Conservation (phyloP, 1,139 yeast genomes). For the Pichia sp. region DNA sequence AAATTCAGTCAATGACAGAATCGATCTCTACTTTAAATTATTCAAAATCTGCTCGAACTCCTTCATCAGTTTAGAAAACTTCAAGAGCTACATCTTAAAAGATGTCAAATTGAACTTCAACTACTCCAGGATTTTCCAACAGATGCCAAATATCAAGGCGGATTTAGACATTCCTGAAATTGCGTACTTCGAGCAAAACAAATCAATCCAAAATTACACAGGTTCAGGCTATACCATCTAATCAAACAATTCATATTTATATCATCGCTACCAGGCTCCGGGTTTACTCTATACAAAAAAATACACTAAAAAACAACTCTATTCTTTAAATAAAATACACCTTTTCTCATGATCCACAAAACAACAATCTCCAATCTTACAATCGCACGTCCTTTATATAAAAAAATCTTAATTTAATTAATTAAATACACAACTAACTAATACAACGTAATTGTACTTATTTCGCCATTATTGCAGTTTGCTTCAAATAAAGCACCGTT, state of each 20-base stretch:
- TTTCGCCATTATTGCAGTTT: slow-evolving; percentile 38
- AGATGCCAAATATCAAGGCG: slow-evolving; percentile 36
- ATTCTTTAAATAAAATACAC: not conserved
- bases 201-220: slow-evolving; percentile 29
- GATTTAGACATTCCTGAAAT: slow-evolving; percentile 41
- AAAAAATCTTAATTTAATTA: not conserved
- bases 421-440: not conserved
- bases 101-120: slow-evolving; percentile 41
- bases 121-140: slow-evolving; percentile 37
- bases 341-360: too few species aligned
- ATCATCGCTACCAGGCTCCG: too few species aligned
- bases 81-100: slow-evolving; percentile 40
- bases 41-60: slow-evolving; percentile 50
- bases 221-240: slow-evolving; percentile 18
- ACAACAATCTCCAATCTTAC: too few species aligned
- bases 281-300: not conserved
- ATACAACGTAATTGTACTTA: slow-evolving; percentile 10
- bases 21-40: slow-evolving; percentile 55
- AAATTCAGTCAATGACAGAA: slow-evolving; percentile 40
- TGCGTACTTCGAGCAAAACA: slow-evolving; percentile 25
- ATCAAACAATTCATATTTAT: too few species aligned
- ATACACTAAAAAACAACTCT: not conserved
- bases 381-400: too few species aligned
- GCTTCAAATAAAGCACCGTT: slow-evolving; percentile 54
- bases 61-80: slow-evolving; percentile 45